phyloP scores from a whole-genome alignment of 306 rosid species.

The Inga leiocalycina region DNA sequence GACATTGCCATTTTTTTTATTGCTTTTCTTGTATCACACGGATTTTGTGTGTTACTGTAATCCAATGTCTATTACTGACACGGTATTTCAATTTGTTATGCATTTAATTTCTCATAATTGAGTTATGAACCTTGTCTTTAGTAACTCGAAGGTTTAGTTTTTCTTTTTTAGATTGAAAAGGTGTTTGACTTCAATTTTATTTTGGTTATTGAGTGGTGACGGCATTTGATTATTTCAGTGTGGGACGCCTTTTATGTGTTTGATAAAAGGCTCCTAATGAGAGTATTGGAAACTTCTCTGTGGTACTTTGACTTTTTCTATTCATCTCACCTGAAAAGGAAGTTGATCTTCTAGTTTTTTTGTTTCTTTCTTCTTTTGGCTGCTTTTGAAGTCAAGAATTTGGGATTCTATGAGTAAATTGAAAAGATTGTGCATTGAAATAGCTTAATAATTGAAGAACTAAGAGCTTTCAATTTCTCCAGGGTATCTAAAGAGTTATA shows the following conservation, averaged over 20 bases:
- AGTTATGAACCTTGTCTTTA: not conserved
- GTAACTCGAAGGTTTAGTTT: not conserved
- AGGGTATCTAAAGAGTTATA: constrained; percentile 97
- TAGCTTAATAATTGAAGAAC: constrained; percentile 31
- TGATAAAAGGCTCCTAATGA: constrained; percentile 38
- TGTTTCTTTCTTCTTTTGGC: not conserved
- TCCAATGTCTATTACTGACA: not conserved
- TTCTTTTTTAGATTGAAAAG: not conserved
- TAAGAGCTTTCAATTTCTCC: constrained; percentile 39
- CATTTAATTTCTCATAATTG: not conserved
- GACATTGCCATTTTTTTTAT: not conserved
- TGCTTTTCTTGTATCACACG: not conserved
- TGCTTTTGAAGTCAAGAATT: constrained; percentile 10
- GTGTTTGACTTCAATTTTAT: constrained; percentile 10
- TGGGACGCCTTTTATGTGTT: constrained; percentile 45
- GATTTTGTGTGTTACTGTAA: not conserved
- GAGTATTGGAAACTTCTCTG: constrained; percentile 18
- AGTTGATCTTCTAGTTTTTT: not conserved
- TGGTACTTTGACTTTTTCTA: constrained; percentile 19
- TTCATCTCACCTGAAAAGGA: not conserved
- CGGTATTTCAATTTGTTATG: not conserved
- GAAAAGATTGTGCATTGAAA: not conserved
- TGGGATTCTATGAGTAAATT: constrained; percentile 8
- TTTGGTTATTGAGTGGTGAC: constrained; percentile 13
- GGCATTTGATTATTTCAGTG: constrained; percentile 2